Percentiles rank a stretch among this genome's conserved stretches.
Conservation (phyloP, 2,329 filamentous ascomycete genomes). For the Chrysoporthe austroafricana region DNA sequence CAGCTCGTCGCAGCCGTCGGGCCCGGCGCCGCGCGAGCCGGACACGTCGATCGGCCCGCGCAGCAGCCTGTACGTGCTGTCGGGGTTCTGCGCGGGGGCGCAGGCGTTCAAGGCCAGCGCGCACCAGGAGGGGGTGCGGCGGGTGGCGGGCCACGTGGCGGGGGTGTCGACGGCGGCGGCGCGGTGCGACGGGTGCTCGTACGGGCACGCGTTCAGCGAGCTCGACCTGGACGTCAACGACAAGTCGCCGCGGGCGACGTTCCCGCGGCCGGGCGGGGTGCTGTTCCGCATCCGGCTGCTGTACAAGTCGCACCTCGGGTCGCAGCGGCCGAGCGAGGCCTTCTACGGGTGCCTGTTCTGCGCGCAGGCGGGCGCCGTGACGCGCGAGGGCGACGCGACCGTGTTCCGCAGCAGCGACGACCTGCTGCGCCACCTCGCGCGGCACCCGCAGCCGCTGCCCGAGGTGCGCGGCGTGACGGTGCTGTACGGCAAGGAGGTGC, state of each 20-base stretch:
- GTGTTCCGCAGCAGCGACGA: constrained; percentile 44
- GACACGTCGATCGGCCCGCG: constrained; percentile 41
- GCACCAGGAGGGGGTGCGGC: constrained; percentile 42
- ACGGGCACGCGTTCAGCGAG: constrained; percentile 26
- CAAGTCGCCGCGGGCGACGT: constrained; percentile 18
- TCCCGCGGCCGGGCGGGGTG: constrained; percentile 33
- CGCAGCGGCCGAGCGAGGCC: constrained; percentile 37
- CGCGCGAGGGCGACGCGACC: constrained; percentile 46
- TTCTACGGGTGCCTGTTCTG: constrained; percentile 48
- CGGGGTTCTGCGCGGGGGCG: constrained; percentile 46
- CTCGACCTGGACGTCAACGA: constrained; percentile 26
- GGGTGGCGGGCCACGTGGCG: constrained; percentile 34
- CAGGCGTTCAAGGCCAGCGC: constrained; percentile 41
- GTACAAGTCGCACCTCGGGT: constrained; percentile 47
- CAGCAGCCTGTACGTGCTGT: constrained; percentile 42
- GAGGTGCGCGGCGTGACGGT: constrained; percentile 43
- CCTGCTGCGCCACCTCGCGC: constrained; percentile 44
- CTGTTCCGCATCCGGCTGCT: constrained; percentile 46
- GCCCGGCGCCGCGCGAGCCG: constrained; percentile 29
- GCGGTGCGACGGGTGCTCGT: constrained; percentile 29
- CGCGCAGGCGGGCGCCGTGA: constrained; percentile 38
- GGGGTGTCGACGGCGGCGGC: constrained; percentile 8
- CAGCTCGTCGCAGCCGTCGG: constrained; percentile 18
- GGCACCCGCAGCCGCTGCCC: constrained; percentile 46
- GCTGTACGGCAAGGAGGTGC: constrained; percentile 38